These are phyloP conservation scores for Spergularia marina DNA, from an alignment of 148 eudicot genomes.

Conservation along the genomic window DNA sequence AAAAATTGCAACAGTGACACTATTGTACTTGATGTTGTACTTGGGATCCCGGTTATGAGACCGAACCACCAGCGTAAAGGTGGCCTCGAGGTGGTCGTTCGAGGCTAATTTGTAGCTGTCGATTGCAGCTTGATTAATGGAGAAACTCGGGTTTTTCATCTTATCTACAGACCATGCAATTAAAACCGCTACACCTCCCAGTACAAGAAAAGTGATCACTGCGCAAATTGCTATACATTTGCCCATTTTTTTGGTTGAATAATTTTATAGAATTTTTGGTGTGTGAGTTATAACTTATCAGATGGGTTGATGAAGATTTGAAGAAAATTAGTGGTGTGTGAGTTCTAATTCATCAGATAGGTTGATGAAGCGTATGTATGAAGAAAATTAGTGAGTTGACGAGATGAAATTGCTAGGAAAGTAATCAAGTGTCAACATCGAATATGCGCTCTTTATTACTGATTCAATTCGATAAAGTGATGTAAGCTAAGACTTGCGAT, in stretches of 20 bases:
- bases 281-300: too few relatives aligned
- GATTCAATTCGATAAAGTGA: too few relatives aligned
- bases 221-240: background rate
- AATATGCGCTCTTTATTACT: too few relatives aligned
- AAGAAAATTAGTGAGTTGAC: too few relatives aligned
- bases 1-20: constrained; percentile 19
- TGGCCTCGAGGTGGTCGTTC: constrained; percentile 13
- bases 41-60: constrained; percentile 19
- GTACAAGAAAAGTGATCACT: background rate
- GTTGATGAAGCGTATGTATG: too few relatives aligned
- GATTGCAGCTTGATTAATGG: constrained; percentile 21
- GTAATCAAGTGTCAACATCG: too few relatives aligned
- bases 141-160: constrained; percentile 12
- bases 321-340: too few relatives aligned
- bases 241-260: background rate
- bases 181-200: constrained; percentile 16
- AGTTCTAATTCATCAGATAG: too few relatives aligned
- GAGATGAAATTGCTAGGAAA: too few relatives aligned
- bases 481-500: too few relatives aligned
- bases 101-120: constrained; percentile 9
- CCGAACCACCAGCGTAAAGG: constrained; percentile 12
- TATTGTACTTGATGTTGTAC: constrained; percentile 12
- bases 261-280: background rate
- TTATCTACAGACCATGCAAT: constrained; percentile 25
- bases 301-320: too few relatives aligned